Evolutionary conservation across 1,284 basidiomycete species (phyloP).

Genomic region (Kalmanozyma brasiliensis): DNA sequence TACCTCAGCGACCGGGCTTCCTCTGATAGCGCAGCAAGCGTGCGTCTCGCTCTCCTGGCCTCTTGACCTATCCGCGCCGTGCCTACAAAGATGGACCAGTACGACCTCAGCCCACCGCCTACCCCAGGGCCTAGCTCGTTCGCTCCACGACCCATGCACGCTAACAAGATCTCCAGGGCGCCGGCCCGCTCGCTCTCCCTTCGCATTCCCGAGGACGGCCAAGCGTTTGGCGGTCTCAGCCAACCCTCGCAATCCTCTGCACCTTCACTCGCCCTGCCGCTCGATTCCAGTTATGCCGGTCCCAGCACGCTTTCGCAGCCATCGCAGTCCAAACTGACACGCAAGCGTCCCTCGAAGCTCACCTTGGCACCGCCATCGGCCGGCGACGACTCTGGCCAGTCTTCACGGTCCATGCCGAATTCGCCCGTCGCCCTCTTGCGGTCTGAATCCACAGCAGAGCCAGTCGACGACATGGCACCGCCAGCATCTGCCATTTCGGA

Average conservation of each 20-base stretch:
- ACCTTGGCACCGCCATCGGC: conserved; percentile 31
- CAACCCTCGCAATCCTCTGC: conserved; percentile 23
- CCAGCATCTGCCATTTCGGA: conserved; percentile 22
- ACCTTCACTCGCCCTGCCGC: conserved; percentile 17
- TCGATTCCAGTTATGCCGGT: conserved; percentile 6
- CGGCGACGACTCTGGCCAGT: conserved; percentile 22
- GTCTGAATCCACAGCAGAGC: conserved; percentile 23
- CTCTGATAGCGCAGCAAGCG: too few relatives aligned
- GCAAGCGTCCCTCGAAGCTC: conserved; percentile 49
- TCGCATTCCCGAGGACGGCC: conserved; percentile 36
- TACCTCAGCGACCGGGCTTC: too few relatives aligned
- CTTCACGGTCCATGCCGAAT: conserved; percentile 50
- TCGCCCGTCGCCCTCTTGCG: conserved; percentile 34
- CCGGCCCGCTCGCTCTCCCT: conserved; percentile 34
- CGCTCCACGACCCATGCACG: conserved; percentile 17
- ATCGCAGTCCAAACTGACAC: conserved; percentile 15
- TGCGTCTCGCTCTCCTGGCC: conserved; percentile 1
- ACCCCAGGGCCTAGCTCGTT: conserved; percentile 46
- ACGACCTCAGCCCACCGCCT: conserved; percentile 34
- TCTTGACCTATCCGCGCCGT: conserved; percentile 2
- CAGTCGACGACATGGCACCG: conserved; percentile 4
- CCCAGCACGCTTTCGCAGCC: conserved; percentile 19
- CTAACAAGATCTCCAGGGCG: conserved; percentile 4
- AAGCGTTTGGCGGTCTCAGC: conserved; percentile 31
- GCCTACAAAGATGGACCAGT: background rate